Percentiles rank a stretch among this genome's conserved stretches.
phyloP scores from a whole-genome alignment of 257 asterid species.

The Handroanthus guayacan region DNA sequence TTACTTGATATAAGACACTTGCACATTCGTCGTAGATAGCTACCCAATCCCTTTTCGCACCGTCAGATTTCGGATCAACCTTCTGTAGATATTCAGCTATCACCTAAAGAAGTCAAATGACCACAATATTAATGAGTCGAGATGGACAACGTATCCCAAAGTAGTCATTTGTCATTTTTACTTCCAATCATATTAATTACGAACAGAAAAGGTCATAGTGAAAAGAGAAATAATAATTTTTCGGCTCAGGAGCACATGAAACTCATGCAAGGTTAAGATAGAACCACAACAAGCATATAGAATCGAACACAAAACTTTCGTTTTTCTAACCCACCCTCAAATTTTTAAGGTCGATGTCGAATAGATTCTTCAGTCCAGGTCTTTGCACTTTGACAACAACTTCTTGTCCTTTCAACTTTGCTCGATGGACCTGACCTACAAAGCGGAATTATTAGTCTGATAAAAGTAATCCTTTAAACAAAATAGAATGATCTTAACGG shows the following conservation, averaged over 20 bases:
- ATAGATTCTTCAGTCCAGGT: constrained; percentile 94
- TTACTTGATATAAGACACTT: constrained; percentile 87
- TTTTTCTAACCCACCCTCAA: constrained; percentile 68
- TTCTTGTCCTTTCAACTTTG: constrained; percentile 74
- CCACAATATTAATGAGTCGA: constrained; percentile 22
- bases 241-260: constrained; percentile 9
- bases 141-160: constrained; percentile 7
- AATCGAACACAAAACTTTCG: constrained; percentile 4
- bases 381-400: constrained; percentile 88
- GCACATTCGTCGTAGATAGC: constrained; percentile 99
- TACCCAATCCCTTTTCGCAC: constrained; percentile 99
- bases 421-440: constrained; percentile 97
- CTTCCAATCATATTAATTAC: not conserved
- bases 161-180: not conserved
- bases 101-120: constrained; percentile 59
- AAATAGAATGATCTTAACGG: not conserved
- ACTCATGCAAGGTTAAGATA: constrained; percentile 20
- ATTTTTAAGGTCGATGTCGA: constrained; percentile 90
- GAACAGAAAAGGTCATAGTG: not conserved
- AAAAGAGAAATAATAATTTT: not conserved
- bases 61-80: constrained; percentile 97
- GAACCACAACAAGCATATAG: not conserved
- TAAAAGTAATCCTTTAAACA: constrained; percentile 2
- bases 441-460: not conserved
- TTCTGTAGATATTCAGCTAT: constrained; percentile 98